phyloP scores from a whole-genome alignment of 805 yeast genomes.

The Kodamaea hsintzibuensis region DNA sequence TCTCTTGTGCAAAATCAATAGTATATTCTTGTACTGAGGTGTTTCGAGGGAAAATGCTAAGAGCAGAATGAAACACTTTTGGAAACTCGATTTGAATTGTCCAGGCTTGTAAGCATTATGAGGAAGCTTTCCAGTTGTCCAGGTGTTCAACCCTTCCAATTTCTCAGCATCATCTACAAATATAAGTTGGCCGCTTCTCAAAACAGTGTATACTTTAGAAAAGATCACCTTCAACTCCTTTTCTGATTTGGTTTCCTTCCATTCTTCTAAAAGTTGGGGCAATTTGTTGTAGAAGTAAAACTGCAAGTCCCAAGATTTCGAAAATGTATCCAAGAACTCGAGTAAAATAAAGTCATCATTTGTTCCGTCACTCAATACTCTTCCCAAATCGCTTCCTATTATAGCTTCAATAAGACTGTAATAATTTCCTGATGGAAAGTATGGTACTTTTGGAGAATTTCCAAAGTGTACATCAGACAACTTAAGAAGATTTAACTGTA shows the following conservation, averaged over 20 bases:
- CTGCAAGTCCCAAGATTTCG: constrained; percentile 72
- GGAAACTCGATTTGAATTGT: constrained; percentile 64
- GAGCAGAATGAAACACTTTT: constrained; percentile 62
- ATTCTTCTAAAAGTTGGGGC: constrained; percentile 20
- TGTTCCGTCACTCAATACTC: constrained; percentile 46
- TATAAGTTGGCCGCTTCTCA: constrained; percentile 27
- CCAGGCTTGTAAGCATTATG: constrained; percentile 37
- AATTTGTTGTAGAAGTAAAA: constrained; percentile 65
- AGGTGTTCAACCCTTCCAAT: constrained; percentile 26
- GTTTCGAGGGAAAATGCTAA: constrained; percentile 51
- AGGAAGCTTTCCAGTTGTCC: constrained; percentile 37
- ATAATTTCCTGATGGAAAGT: constrained; percentile 61
- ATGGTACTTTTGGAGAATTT: constrained; percentile 64
- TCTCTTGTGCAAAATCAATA: constrained; percentile 76
- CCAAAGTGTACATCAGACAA: constrained; percentile 57
- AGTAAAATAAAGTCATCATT: constrained; percentile 48
- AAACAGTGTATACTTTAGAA: constrained; percentile 42
- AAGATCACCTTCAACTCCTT: constrained; percentile 24
- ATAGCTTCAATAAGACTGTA: constrained; percentile 39
- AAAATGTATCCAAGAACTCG: constrained; percentile 59
- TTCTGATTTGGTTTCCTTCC: constrained; percentile 18
- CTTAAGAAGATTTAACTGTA: constrained; percentile 53
- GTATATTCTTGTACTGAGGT: constrained; percentile 65
- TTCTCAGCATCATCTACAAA: constrained; percentile 27
- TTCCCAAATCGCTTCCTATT: constrained; percentile 32